Percentiles rank a stretch among this genome's conserved stretches.
Evolutionary conservation across 306 rosid genomes (phyloP).

Genomic region (Pterocarpus macrocarpus): DNA sequence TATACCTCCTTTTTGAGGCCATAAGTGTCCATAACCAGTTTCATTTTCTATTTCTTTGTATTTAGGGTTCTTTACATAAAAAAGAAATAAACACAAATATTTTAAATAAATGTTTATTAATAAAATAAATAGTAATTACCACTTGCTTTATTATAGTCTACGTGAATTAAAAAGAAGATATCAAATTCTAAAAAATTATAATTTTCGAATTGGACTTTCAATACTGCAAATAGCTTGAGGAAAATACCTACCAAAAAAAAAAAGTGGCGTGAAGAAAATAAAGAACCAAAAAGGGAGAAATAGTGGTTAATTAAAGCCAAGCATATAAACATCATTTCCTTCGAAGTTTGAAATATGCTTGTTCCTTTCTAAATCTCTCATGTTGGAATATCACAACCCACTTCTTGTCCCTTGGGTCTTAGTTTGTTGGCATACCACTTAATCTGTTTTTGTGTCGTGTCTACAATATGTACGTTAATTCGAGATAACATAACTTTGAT

Average conservation of each 20-base stretch:
- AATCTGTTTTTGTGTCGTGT: not conserved
- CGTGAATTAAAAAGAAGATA: too few relatives aligned
- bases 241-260: too few relatives aligned
- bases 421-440: not conserved
- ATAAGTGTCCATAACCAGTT: not conserved
- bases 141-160: too few relatives aligned
- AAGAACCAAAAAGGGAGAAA: not conserved
- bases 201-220: not conserved
- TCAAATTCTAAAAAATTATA: too few relatives aligned
- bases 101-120: too few relatives aligned
- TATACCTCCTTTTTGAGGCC: constrained; percentile 32
- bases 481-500: not conserved
- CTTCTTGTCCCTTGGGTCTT: not conserved
- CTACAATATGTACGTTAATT: not conserved
- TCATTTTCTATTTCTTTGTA: not conserved
- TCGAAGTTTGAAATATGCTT: not conserved
- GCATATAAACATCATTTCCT: not conserved
- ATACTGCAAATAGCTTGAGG: too few relatives aligned
- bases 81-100: too few relatives aligned
- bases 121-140: too few relatives aligned
- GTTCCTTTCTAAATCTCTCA: constrained; percentile 6
- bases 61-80: not conserved
- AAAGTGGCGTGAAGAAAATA: not conserved
- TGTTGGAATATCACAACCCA: constrained; percentile 2
- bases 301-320: not conserved